Conservation (phyloP, 78 protist genomes). For the Cavenderia fasciculata region DNA sequence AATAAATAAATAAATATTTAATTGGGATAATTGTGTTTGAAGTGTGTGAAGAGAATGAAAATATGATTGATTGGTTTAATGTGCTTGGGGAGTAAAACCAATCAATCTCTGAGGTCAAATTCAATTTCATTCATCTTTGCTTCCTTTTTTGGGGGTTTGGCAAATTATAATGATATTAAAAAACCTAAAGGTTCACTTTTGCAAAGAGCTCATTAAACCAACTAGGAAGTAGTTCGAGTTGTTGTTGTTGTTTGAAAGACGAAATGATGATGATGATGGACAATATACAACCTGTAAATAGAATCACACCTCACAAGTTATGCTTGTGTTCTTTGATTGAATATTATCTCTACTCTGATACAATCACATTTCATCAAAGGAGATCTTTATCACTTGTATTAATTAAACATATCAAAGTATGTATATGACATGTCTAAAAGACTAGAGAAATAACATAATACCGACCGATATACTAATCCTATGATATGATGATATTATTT, state of each 20-base stretch:
- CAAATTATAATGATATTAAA: too few species aligned
- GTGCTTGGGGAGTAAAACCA: too few species aligned
- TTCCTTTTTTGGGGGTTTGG: too few species aligned
- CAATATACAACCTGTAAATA: too few species aligned
- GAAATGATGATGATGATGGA: neutral
- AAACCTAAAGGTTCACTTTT: too few species aligned
- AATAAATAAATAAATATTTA: too few species aligned
- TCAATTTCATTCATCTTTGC: too few species aligned
- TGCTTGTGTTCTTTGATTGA: constrained; percentile 42
- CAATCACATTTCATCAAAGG: constrained; percentile 12
- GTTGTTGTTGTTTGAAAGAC: neutral
- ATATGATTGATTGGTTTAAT: too few species aligned
- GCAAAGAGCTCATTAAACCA: too few species aligned
- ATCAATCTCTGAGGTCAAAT: too few species aligned
- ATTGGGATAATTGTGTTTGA: too few species aligned
- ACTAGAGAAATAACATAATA: neutral
- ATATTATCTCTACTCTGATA: constrained; percentile 26
- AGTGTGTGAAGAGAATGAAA: too few species aligned
- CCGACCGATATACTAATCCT: neutral
- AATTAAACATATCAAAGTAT: constrained; percentile 39
- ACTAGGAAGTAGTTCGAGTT: neutral
- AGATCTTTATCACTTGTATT: constrained; percentile 37
- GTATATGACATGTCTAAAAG: neutral
- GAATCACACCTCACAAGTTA: constrained; percentile 70
- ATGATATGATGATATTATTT: neutral